Percentiles rank a stretch among this genome's conserved stretches.
Conservation (phyloP, 2,329 filamentous ascomycete genomes). For the Diaporthe capsici region DNA sequence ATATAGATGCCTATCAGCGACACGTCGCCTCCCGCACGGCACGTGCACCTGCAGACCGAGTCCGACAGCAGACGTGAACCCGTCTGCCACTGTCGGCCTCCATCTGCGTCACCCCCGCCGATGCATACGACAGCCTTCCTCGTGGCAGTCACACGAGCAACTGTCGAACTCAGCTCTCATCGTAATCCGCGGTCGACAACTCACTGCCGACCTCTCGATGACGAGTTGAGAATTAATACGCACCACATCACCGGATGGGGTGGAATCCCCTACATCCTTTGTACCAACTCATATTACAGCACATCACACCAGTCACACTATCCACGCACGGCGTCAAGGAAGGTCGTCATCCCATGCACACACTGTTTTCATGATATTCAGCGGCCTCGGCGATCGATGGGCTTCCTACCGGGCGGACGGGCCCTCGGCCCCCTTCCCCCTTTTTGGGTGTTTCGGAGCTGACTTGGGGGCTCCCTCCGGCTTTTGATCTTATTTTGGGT, state of each 20-base stretch:
- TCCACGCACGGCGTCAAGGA: slow-evolving; percentile 27
- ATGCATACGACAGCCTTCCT: slow-evolving; percentile 9
- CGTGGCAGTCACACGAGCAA: background rate
- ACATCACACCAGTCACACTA: slow-evolving; percentile 17
- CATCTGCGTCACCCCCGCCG: background rate
- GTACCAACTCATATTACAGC: background rate
- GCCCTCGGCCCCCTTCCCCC: slow-evolving; percentile 24
- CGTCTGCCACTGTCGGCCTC: background rate
- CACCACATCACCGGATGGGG: slow-evolving; percentile 10
- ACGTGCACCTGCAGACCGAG: background rate
- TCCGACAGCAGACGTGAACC: background rate
- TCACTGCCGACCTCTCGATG: background rate
- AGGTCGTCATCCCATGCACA: slow-evolving; percentile 17
- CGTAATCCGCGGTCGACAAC: background rate
- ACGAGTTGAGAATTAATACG: background rate
- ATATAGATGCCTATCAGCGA: slow-evolving; percentile 16
- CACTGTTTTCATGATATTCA: slow-evolving; percentile 21
- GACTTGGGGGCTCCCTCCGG: slow-evolving; percentile 4
- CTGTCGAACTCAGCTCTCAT: background rate
- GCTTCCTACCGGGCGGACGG: slow-evolving; percentile 22
- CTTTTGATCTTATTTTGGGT: slow-evolving; percentile 21
- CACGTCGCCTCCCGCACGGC: background rate
- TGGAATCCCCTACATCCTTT: slow-evolving; percentile 8
- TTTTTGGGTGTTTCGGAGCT: slow-evolving; percentile 32
- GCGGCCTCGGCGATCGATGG: slow-evolving; percentile 15